These are phyloP conservation scores for Begonia masoniana DNA, from an alignment of 306 rosid species.

Conservation along the genomic window DNA sequence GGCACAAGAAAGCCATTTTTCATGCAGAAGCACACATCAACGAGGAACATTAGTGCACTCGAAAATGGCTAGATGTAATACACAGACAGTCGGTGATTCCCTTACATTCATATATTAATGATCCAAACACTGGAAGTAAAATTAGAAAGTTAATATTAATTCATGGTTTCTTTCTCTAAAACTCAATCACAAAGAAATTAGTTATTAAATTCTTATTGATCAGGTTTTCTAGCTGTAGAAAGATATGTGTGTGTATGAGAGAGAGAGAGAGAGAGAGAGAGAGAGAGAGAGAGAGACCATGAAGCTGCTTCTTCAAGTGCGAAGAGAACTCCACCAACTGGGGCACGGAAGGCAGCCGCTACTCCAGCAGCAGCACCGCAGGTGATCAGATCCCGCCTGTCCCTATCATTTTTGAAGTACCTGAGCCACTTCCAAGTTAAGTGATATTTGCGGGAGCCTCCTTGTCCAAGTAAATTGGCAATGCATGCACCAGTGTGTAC, in stretches of 20 bases:
- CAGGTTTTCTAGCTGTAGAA: too few species aligned
- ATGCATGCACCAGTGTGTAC: slow-evolving; percentile 83
- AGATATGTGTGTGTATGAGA: neutral
- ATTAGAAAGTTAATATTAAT: too few species aligned
- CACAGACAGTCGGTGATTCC: too few species aligned
- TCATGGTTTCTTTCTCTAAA: too few species aligned
- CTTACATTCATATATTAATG: too few species aligned
- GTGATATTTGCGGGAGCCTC: slow-evolving; percentile 57
- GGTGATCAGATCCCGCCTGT: slow-evolving; percentile 76
- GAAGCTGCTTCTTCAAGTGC: slow-evolving; percentile 90
- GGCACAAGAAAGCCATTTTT: too few species aligned
- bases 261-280: slow-evolving; percentile 20
- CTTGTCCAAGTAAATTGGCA: slow-evolving; percentile 67
- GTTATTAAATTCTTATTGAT: too few species aligned
- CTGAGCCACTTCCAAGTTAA: slow-evolving; percentile 70
- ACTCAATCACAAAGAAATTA: too few species aligned
- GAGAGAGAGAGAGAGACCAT: slow-evolving; percentile 28
- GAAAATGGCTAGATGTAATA: too few species aligned
- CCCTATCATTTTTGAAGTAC: slow-evolving; percentile 65
- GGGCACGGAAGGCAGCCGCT: slow-evolving; percentile 91
- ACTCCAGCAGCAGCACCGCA: slow-evolving; percentile 97
- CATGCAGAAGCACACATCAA: too few species aligned
- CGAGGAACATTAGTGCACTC: too few species aligned
- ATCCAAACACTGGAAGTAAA: too few species aligned
- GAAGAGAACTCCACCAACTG: slow-evolving; percentile 87